A percentile compares a stretch with the other conserved stretches of the same genome.
phyloP scores from a whole-genome alignment of 768 basidiomycete genomes.

The Lentinus tigrinus region DNA sequence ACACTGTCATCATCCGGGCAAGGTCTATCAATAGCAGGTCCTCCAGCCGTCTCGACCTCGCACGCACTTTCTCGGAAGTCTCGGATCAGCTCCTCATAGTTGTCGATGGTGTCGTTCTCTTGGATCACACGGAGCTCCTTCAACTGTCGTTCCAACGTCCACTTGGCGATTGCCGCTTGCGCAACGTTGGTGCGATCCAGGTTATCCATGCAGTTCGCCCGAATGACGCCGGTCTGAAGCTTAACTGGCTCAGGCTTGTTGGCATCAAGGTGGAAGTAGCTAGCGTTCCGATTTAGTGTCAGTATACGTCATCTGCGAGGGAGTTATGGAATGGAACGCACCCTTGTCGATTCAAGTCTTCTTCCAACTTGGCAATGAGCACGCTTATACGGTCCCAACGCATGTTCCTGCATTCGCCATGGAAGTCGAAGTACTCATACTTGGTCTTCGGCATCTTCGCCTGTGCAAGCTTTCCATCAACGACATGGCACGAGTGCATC shows the following conservation, averaged over 20 bases:
- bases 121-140: slow-evolving; percentile 69
- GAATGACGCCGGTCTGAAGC: slow-evolving; percentile 73
- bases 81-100: slow-evolving; percentile 74
- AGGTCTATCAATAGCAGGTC: slow-evolving; percentile 3
- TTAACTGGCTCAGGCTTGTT: slow-evolving; percentile 44
- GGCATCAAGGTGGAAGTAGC: slow-evolving; percentile 76
- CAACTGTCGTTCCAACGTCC: slow-evolving; percentile 78
- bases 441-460: slow-evolving; percentile 64
- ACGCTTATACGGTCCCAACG: slow-evolving; percentile 90
- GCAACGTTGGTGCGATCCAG: slow-evolving; percentile 97
- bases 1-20: slow-evolving; percentile 58
- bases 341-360: slow-evolving; percentile 71
- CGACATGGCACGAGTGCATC: not conserved
- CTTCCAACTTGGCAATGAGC: slow-evolving; percentile 72
- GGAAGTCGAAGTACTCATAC: slow-evolving; percentile 98
- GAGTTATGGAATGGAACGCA: slow-evolving; percentile 32
- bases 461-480: slow-evolving; percentile 32
- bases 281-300: slow-evolving; percentile 29
- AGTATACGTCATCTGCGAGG: not conserved
- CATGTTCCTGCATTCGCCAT: slow-evolving; percentile 91
- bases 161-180: slow-evolving; percentile 87
- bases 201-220: slow-evolving; percentile 98
- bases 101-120: slow-evolving; percentile 71
- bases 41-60: not conserved
- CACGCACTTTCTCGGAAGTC: slow-evolving; percentile 86